Base-by-base conservation (phyloP, 257 asterid genomes). In the Cinchona pubescens region DNA sequence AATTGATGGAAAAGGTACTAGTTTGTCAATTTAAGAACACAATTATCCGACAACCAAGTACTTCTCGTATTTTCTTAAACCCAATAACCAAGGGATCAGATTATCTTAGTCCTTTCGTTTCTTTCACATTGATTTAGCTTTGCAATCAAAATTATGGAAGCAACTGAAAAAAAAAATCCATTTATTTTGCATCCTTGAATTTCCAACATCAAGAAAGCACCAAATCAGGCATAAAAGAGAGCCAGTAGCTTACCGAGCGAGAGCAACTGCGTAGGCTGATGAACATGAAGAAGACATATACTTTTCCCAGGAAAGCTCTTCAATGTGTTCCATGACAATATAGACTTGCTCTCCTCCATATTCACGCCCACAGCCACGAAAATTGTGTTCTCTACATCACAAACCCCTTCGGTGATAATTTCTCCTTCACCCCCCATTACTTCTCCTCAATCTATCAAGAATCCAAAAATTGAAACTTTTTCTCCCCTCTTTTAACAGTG, bases 361-460 rank as follows among this genome's bases (percentile, higher is more conserved):
- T 93, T 82, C 82, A 86, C 79, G 7, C 97, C 97, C 64, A 91
- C 96, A 7, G 98, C 97, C 27, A 91, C 97, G 79, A 82, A 87
- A 9, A 91, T 51, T 34, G 85, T 67, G 56, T 75, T 69, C 65
- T 83, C 89, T 34, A 72, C 82, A 72, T 85, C 83, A 80, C 79
- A 76, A 13, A 70, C 37, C 75, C 82, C 81, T 56, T 79, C 81
- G 25, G 74, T 82, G 30, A 75, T 65, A 29, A 53, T 72, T 63
- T 80, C 89, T 75, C 82, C 89, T 75, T 83, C 96, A 77, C 87
- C 84, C 3, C 86, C 84, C 94, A 87, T 88, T 69, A 53, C 75
- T 68, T 55, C 11, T 51, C 43, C n/a, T 71, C 75, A 32, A 51
- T 51, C 58, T 21, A 1, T 8, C 58, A 51, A 51, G 58, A 51